A percentile compares a stretch with the other conserved stretches of the same genome.
Evolutionary conservation across 75 land plant genomes (phyloP).

Genomic region (Cupressus sempervirens): DNA sequence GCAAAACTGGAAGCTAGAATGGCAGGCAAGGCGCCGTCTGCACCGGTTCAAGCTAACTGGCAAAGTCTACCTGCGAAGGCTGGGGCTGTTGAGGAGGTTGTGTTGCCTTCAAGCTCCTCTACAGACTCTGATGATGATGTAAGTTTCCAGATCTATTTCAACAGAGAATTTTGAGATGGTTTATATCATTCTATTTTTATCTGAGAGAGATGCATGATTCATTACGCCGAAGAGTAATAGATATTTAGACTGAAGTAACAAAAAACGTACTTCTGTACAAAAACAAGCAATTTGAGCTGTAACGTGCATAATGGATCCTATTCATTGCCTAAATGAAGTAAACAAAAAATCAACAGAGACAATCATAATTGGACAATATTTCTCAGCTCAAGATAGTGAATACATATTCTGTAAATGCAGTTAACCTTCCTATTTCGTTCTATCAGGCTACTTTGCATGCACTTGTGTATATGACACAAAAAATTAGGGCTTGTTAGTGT

Average conservation of each 20-base stretch:
- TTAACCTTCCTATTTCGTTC: neutral
- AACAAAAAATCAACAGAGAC: neutral
- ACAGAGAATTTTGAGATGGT: neutral
- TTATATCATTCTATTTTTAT: neutral
- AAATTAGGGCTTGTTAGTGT: neutral
- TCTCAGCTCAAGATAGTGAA: neutral
- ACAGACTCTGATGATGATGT: constrained; percentile 78
- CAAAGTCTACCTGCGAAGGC: constrained; percentile 14
- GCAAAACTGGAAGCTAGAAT: constrained; percentile 90
- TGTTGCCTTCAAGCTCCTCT: constrained; percentile 24
- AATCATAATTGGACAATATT: neutral
- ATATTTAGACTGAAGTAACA: neutral
- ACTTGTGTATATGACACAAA: neutral
- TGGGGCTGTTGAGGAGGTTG: constrained; percentile 6
- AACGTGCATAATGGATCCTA: neutral
- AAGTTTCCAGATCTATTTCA: constrained; percentile 9
- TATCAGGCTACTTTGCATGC: neutral
- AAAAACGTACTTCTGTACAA: neutral
- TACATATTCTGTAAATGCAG: neutral
- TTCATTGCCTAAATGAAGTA: neutral
- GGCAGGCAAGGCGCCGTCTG: constrained; percentile 64
- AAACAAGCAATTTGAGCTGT: neutral
- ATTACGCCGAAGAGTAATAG: neutral
- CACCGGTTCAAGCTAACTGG: constrained; percentile 24
- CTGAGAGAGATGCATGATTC: neutral